Base-by-base conservation (phyloP, 345 rosid genomes). In the Salix arbutifolia region DNA sequence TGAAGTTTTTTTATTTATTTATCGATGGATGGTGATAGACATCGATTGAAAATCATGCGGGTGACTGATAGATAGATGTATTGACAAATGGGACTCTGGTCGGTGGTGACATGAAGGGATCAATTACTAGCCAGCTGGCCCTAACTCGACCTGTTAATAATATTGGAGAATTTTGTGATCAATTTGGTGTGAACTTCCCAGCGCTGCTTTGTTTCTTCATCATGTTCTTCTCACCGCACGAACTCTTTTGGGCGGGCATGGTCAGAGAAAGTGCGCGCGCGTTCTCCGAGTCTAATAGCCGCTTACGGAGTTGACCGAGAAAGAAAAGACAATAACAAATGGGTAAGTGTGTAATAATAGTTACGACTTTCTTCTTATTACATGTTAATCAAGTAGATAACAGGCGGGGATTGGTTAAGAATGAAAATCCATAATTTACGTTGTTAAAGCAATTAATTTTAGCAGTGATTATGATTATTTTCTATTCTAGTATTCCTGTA, bases 41-140 rank as follows among this genome's bases (percentile, higher is more conserved):
- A 66, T 33, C 3, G 40, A 21, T n/a, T 7, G 9, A 6, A 46
- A 53, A 33, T 8, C 38, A 19, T 48, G 25, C n/a, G 42, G 17
- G 4, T 10, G 37, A 31, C 13, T 33, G 69, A 31, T 7, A 10
- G 3, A 52, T 30, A 38, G 8, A 4, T 33, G 0, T 33, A 3
- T 52, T 50, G 60, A 70, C 31, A 28, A 50, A 70, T 50, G 17
- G 6, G 14, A 4, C 17, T 31, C 8, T 12, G 30, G 65, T 71
- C 65, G 74, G 74, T 33, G 74, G 62, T n/a, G 62, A 3, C n/a
- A 4, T 71, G 42, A 71, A 71, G 65, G 37, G 37, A n/a, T n/a
- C n/a, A n/a, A n/a, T n/a, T n/a, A n/a, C n/a, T n/a, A n/a, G n/a
- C n/a, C n/a, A n/a, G 60, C 25, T 53, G 50, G 60, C n/a, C 8